Conservation (phyloP, 805 yeast genomes). For the Wickerhamomyces rabaulensis region DNA sequence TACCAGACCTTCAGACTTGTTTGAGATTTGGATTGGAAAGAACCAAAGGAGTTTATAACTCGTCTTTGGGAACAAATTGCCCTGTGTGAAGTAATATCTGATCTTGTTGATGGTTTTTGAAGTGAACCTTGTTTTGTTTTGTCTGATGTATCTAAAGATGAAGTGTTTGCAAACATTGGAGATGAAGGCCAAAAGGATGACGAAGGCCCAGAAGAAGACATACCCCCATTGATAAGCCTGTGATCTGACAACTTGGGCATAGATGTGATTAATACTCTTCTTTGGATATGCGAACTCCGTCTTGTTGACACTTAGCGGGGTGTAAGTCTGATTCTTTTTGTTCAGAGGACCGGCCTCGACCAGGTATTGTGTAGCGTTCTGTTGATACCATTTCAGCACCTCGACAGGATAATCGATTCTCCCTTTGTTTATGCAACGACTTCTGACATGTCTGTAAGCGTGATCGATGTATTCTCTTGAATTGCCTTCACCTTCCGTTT, state of each 20-base stretch:
- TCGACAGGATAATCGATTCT: slow-evolving; percentile 28
- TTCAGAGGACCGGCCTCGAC: slow-evolving; percentile 26
- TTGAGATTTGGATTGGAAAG: slow-evolving; percentile 28
- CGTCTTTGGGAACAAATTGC: slow-evolving; percentile 25
- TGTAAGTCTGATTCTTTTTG: slow-evolving; percentile 17
- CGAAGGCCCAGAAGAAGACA: slow-evolving; percentile 35
- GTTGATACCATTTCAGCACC: slow-evolving; percentile 28
- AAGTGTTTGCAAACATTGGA: slow-evolving; percentile 23
- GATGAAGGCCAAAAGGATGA: slow-evolving; percentile 28
- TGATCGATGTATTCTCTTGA: slow-evolving; percentile 27
- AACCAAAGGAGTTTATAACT: slow-evolving; percentile 15
- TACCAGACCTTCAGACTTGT: slow-evolving; percentile 26
- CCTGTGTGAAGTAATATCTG: slow-evolving; percentile 22
- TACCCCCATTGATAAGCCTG: slow-evolving; percentile 44
- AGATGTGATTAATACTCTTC: slow-evolving; percentile 31
- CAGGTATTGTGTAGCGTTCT: slow-evolving; percentile 31
- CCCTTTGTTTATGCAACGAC: slow-evolving; percentile 32
- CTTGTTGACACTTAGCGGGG: slow-evolving; percentile 29
- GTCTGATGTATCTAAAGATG: slow-evolving; percentile 22
- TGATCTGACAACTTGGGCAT: slow-evolving; percentile 32
- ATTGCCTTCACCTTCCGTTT: slow-evolving; percentile 24
- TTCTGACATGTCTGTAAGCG: slow-evolving; percentile 33
- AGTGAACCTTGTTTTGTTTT: slow-evolving; percentile 13
- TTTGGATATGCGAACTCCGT: slow-evolving; percentile 29
- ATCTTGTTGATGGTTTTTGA: slow-evolving; percentile 13